Conservation (phyloP, 306 rosid genomes). For the Potentilla sterilis region DNA sequence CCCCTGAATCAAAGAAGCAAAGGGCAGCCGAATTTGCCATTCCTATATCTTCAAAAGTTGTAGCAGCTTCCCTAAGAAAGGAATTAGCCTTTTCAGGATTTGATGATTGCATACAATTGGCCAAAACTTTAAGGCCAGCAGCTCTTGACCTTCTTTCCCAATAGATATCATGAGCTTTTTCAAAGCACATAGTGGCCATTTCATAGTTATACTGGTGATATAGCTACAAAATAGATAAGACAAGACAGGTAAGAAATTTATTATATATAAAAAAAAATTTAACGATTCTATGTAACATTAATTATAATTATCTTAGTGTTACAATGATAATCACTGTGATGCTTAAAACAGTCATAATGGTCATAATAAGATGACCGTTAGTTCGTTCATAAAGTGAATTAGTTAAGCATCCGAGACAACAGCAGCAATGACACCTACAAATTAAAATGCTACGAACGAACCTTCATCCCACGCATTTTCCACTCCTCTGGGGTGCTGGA, state of each 20-base stretch:
- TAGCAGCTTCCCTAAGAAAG: slow-evolving; percentile 65
- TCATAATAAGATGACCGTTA: too few relatives aligned
- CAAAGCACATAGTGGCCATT: slow-evolving; percentile 70
- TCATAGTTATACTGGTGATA: slow-evolving; percentile 51
- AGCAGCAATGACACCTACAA: neutral
- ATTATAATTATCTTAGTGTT: too few relatives aligned
- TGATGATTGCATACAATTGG: slow-evolving; percentile 36
- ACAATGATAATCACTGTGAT: too few relatives aligned
- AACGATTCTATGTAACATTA: neutral
- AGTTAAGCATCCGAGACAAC: too few relatives aligned
- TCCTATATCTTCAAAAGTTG: slow-evolving; percentile 38
- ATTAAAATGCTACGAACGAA: slow-evolving; percentile 4
- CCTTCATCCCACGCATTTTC: slow-evolving; percentile 66
- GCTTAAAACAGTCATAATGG: too few relatives aligned
- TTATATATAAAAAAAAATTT: too few relatives aligned
- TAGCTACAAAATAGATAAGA: slow-evolving; percentile 29
- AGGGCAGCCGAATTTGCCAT: slow-evolving; percentile 43
- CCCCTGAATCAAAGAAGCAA: slow-evolving; percentile 51
- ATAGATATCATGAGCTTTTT: slow-evolving; percentile 54
- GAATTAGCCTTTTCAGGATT: slow-evolving; percentile 45
- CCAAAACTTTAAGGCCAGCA: slow-evolving; percentile 48
- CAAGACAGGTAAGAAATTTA: neutral
- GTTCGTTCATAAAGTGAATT: too few relatives aligned
- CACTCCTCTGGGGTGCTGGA: slow-evolving; percentile 58
- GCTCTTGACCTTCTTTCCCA: slow-evolving; percentile 73